Percentiles rank a stretch among this genome's conserved stretches.
Conservation (phyloP, 108 stramenopile genomes). For the Aurantiochytrium sp. region DNA sequence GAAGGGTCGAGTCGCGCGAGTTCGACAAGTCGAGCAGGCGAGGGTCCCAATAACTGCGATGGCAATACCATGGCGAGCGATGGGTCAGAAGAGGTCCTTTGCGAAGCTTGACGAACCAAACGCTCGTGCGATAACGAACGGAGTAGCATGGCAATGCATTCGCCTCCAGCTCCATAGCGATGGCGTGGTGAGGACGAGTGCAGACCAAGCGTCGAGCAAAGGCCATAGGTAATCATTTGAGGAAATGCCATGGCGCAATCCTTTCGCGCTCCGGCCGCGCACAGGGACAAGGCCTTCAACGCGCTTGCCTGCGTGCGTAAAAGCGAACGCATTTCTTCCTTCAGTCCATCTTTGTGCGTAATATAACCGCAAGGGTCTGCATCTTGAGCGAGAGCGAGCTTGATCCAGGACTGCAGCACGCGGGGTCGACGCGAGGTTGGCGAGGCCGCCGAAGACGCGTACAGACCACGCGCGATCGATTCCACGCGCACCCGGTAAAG, state of each 20-base stretch:
- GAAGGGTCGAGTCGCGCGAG: neutral
- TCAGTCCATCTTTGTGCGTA: neutral
- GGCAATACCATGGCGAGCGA: neutral
- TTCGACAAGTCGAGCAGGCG: neutral
- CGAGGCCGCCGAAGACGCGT: neutral
- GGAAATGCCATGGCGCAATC: neutral
- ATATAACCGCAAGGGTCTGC: neutral
- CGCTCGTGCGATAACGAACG: neutral
- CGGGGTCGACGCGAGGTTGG: neutral
- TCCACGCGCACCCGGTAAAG: neutral
- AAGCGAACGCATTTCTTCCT: neutral
- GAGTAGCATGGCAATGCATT: neutral
- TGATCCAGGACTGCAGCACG: neutral
- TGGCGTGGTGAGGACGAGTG: neutral
- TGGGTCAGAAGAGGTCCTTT: neutral
- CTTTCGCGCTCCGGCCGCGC: neutral
- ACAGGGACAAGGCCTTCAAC: neutral
- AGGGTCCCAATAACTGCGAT: neutral
- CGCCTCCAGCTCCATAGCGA: neutral
- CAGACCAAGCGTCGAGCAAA: neutral
- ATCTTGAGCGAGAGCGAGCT: neutral
- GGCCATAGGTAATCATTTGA: neutral
- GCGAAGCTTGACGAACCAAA: neutral
- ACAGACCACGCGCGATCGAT: neutral
- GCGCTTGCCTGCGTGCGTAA: neutral